These are phyloP conservation scores for Ilex asprella DNA, from an alignment of 257 asterid species.

Conservation along the genomic window DNA sequence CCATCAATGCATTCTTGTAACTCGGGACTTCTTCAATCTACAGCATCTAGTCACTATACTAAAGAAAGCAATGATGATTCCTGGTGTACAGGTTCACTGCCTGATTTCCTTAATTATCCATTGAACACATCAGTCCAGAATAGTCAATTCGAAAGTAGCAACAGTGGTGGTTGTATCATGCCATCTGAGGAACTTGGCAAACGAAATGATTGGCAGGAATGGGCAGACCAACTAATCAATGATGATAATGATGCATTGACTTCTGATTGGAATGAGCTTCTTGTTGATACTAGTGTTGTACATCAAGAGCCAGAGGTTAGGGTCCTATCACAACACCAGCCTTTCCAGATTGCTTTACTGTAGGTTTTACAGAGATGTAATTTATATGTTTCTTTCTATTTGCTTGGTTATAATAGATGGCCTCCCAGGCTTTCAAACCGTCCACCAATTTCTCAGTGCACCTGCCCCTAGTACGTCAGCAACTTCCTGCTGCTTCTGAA, in stretches of 20 bases:
- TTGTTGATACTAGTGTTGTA: slow-evolving; percentile 41
- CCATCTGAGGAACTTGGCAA: slow-evolving; percentile 41
- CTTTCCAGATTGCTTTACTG: too few species aligned
- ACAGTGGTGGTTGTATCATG: slow-evolving; percentile 13
- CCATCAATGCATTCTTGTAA: slow-evolving; percentile 31
- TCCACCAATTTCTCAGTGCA: slow-evolving; percentile 31
- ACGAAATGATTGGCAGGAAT: slow-evolving; percentile 55
- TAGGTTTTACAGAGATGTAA: neutral
- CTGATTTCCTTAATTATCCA: slow-evolving; percentile 52
- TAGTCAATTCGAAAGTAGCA: slow-evolving; percentile 32
- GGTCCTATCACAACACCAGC: slow-evolving; percentile 1
- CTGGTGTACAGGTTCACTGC: slow-evolving; percentile 58
- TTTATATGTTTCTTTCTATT: neutral
- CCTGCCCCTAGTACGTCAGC: slow-evolving; percentile 43
- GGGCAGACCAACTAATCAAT: slow-evolving; percentile 62
- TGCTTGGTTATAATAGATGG: slow-evolving; percentile 22
- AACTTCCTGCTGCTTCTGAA: slow-evolving; percentile 38
- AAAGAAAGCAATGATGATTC: slow-evolving; percentile 33
- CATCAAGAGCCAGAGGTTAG: slow-evolving; percentile 41
- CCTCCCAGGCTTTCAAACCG: slow-evolving; percentile 32
- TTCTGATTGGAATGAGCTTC: slow-evolving; percentile 59
- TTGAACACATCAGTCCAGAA: slow-evolving; percentile 31
- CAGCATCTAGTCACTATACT: slow-evolving; percentile 39
- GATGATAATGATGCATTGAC: slow-evolving; percentile 43
- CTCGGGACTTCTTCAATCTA: slow-evolving; percentile 41